Base-by-base conservation (phyloP, 1,139 yeast genomes). In the Fermentozyma sake region DNA sequence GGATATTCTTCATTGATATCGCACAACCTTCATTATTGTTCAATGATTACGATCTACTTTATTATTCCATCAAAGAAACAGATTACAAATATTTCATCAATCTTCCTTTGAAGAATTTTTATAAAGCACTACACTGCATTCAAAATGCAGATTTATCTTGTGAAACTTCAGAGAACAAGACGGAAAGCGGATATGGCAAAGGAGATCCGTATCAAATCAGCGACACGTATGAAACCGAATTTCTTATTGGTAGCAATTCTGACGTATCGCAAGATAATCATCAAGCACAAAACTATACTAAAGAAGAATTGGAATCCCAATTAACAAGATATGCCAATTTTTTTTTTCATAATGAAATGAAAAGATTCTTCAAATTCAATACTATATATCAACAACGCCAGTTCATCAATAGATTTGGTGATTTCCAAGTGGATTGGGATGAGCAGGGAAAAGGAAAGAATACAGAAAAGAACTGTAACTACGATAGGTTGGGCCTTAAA, bases 1-100 rank as follows among this genome's bases (percentile, higher is more conserved):
- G 76, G 16, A 68, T 80, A 4, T 75, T 69, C 34, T 79, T 69
- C 43, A 59, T 79, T 26, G 84, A 77, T 38, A 59, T 79, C 11
- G 51, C 68, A 10, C 68, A 58, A 34, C 72, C 69, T 3, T 59
- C 70, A 4, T 34, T 59, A 26, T 46, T 68, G 16, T 64, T 62
- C 44, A 66, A 67, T 38, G 69, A 68, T 23, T 67, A 51, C 36
- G 72, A 67, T 31, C 41, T 67, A 14, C 46, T 67, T 12, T 68
- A 55, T 37, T 68, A 67, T 32, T 50, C 68, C 6, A 55, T 66
- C 4, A 52, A 59, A 24, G 71, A 64, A 35, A 61, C 67, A 0
- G 63, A 66, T 33, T 66, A 61, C 39, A 51, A 57, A 26, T 56
- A 52, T 33, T 67, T 66, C 39, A 65, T 67, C 18, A 63, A 67